Evolutionary conservation across 2,329 filamentous ascomycete species (phyloP).

Genomic region (Beauveria caledonica): DNA sequence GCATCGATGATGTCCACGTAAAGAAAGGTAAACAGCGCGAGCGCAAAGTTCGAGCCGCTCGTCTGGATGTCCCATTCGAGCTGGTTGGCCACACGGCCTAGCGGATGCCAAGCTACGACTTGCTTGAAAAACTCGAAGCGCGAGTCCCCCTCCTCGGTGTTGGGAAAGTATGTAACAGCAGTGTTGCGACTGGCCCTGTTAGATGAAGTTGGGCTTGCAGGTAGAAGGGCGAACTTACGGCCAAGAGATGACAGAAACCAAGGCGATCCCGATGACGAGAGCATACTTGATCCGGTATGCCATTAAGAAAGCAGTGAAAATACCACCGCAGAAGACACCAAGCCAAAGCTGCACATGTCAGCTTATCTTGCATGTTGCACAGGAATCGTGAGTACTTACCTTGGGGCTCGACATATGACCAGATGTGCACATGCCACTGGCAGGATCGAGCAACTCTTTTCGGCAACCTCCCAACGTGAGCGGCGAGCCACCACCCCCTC

Average conservation of each 20-base stretch:
- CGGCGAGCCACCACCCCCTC: conserved; percentile 55
- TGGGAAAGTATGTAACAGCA: conserved; percentile 63
- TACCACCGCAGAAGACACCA: conserved; percentile 70
- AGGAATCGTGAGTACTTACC: conserved; percentile 27
- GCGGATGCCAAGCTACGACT: conserved; percentile 64
- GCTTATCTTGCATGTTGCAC: not conserved
- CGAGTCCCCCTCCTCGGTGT: conserved; percentile 53
- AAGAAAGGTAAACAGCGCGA: conserved; percentile 68
- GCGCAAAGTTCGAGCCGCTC: conserved; percentile 53
- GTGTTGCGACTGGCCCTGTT: conserved; percentile 46
- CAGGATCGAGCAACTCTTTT: conserved; percentile 38
- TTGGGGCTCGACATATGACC: conserved; percentile 72
- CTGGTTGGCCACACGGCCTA: conserved; percentile 51
- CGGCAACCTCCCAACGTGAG: conserved; percentile 70
- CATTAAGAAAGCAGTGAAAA: conserved; percentile 75
- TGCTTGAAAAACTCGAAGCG: conserved; percentile 66
- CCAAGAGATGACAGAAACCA: conserved; percentile 69
- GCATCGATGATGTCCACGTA: conserved; percentile 76
- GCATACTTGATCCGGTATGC: conserved; percentile 67
- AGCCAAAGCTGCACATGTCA: conserved; percentile 61
- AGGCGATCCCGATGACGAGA: conserved; percentile 62
- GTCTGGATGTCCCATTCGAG: conserved; percentile 57
- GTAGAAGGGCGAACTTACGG: conserved; percentile 39
- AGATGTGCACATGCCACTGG: conserved; percentile 42
- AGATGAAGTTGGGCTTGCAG: conserved; percentile 10